Conservation (phyloP, 2,329 filamentous ascomycete species). For the Xylaria sp. region DNA sequence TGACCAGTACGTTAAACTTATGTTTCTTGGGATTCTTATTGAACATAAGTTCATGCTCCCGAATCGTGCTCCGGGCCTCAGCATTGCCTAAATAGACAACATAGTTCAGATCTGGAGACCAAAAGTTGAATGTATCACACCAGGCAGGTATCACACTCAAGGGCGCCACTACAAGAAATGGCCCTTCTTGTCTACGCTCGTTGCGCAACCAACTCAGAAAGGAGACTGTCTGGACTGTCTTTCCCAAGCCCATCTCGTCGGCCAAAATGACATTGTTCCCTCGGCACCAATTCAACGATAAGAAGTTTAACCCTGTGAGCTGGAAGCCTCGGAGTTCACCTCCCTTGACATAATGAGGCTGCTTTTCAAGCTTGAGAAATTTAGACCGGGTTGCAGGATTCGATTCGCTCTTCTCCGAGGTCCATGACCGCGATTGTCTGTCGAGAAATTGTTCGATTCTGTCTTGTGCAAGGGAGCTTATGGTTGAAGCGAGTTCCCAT, state of each 20-base stretch:
- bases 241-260: conserved; percentile 98
- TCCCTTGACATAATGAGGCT: conserved; percentile 85
- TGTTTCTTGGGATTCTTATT: conserved; percentile 88
- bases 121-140: conserved; percentile 97
- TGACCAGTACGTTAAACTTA: conserved; percentile 97
- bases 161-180: conserved; percentile 96
- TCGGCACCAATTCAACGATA: conserved; percentile 95
- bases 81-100: conserved; percentile 95
- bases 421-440: conserved; percentile 81
- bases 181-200: conserved; percentile 87
- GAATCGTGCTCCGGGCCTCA: conserved; percentile 85
- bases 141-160: conserved; percentile 97
- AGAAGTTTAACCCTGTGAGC: conserved; percentile 91
- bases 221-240: conserved; percentile 96
- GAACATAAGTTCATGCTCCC: conserved; percentile 87
- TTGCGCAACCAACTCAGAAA: conserved; percentile 98
- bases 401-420: conserved; percentile 81
- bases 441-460: conserved; percentile 94
- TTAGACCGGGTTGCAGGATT: conserved; percentile 78
- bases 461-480: conserved; percentile 82
- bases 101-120: conserved; percentile 96
- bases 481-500: conserved; percentile 83
- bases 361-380: conserved; percentile 79
- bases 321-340: conserved; percentile 94
- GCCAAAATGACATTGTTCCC: conserved; percentile 96